phyloP scores from a whole-genome alignment of 345 rosid genomes.

The Aethionema arabicum region DNA sequence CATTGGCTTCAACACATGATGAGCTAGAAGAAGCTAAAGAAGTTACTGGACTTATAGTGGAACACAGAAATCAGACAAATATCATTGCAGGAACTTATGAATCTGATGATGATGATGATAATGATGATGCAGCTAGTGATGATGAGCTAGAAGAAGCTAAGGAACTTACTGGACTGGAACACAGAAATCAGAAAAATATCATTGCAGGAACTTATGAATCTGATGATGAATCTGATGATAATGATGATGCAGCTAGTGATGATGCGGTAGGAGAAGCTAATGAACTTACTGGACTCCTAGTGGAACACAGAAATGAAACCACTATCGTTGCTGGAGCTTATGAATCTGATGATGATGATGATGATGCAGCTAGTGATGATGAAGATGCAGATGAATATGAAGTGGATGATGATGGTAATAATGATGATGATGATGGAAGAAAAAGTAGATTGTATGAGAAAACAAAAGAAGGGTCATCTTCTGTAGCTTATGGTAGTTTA shows the following conservation, averaged over 20 bases:
- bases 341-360: conserved; percentile 37
- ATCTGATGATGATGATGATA: conserved; percentile 40
- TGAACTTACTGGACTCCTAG: background rate
- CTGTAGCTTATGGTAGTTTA: conserved; percentile 25
- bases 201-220: conserved; percentile 31
- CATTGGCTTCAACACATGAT: conserved; percentile 67
- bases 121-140: conserved; percentile 38
- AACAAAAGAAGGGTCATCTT: conserved; percentile 22
- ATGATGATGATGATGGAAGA: conserved; percentile 28
- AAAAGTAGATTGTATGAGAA: conserved; percentile 28
- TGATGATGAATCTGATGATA: conserved; percentile 41
- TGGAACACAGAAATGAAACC: conserved; percentile 16
- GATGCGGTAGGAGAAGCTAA: conserved; percentile 25
- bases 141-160: conserved; percentile 24
- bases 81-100: conserved; percentile 31
- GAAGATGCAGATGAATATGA: conserved; percentile 31
- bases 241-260: conserved; percentile 38
- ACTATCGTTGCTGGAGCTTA: conserved; percentile 32
- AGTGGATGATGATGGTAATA: background rate
- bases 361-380: conserved; percentile 37
- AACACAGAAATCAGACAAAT: conserved; percentile 17
- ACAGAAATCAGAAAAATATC: conserved; percentile 22
- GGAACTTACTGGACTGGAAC: background rate
- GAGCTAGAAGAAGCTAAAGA: conserved; percentile 66
- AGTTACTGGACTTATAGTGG: conserved; percentile 44